Percentiles rank a stretch among this genome's conserved stretches.
Conservation (phyloP, 2,329 filamentous ascomycete genomes). For the Clarireedia monteithiana region DNA sequence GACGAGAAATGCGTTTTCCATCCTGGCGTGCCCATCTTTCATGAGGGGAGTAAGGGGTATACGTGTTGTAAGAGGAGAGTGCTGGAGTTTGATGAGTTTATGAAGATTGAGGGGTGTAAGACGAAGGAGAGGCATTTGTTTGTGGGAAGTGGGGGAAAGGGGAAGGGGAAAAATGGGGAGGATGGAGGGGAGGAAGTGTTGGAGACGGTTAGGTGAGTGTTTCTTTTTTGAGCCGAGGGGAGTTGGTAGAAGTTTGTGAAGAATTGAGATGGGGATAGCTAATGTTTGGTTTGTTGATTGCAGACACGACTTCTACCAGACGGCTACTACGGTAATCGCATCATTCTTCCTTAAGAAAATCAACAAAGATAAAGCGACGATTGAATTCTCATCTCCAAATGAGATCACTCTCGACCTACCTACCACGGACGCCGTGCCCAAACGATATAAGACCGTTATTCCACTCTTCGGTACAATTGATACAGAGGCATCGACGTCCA, state of each 20-base stretch:
- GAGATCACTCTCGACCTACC: constrained; percentile 70
- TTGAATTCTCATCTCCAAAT: constrained; percentile 56
- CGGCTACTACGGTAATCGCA: constrained; percentile 72
- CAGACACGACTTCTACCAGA: constrained; percentile 93
- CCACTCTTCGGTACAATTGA: constrained; percentile 74
- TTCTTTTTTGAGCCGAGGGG: constrained; percentile 2
- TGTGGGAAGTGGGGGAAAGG: constrained; percentile 68
- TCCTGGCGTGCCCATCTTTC: constrained; percentile 86
- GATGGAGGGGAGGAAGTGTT: constrained; percentile 62
- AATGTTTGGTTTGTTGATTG: constrained; percentile 8
- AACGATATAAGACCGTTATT: constrained; percentile 69
- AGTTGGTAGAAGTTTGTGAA: background rate
- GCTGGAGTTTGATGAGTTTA: constrained; percentile 94
- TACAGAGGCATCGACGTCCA: constrained; percentile 51
- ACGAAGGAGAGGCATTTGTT: constrained; percentile 80
- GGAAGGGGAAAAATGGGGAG: constrained; percentile 51
- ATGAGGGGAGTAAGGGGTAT: constrained; percentile 97
- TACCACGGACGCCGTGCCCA: constrained; percentile 68
- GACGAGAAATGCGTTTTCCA: constrained; percentile 80
- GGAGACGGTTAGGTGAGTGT: constrained; percentile 63
- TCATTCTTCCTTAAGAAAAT: constrained; percentile 98
- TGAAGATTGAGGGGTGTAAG: constrained; percentile 88
- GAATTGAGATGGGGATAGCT: background rate
- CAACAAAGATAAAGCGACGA: constrained; percentile 66
- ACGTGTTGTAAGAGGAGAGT: constrained; percentile 94